Percentiles rank a stretch among this genome's conserved stretches.
Conservation (phyloP, 2,329 filamentous ascomycete genomes). For the Fusarium nisikadoi region DNA sequence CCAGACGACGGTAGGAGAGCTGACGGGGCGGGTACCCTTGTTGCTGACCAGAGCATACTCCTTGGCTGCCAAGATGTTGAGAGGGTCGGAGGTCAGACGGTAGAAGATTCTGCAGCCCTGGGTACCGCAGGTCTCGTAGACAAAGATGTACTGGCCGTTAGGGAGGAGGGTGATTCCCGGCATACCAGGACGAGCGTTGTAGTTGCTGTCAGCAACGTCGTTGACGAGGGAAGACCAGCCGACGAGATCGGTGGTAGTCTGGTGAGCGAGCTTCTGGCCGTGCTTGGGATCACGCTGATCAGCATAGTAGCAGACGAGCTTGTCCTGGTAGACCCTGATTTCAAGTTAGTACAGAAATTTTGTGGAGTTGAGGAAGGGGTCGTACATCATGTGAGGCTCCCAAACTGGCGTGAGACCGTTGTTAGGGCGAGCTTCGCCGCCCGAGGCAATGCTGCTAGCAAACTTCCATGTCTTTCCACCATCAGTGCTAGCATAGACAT, state of each 20-base stretch:
- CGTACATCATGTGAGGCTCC: conserved; percentile 73
- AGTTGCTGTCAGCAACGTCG: conserved; percentile 69
- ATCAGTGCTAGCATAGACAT: conserved; percentile 72
- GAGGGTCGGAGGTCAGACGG: conserved; percentile 53
- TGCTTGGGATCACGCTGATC: conserved; percentile 72
- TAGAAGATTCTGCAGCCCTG: conserved; percentile 57
- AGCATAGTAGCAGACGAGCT: conserved; percentile 75
- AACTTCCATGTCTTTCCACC: conserved; percentile 73
- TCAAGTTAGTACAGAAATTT: neutral
- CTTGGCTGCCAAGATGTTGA: conserved; percentile 48
- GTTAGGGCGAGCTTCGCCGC: conserved; percentile 68
- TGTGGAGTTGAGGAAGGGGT: rapidly evolving
- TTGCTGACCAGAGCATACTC: conserved; percentile 48
- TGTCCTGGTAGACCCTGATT: conserved; percentile 62
- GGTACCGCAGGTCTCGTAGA: conserved; percentile 68
- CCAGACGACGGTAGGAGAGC: conserved; percentile 59
- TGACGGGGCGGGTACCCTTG: conserved; percentile 50
- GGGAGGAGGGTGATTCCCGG: conserved; percentile 68
- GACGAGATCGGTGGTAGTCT: conserved; percentile 67
- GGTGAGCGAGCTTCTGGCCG: conserved; percentile 76
- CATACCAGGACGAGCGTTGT: conserved; percentile 75
- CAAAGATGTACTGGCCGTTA: conserved; percentile 65
- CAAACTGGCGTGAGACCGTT: conserved; percentile 78
- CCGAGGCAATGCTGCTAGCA: conserved; percentile 71
- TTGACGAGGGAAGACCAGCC: conserved; percentile 67